Conservation (phyloP, 805 yeast genomes). For the Lachancea dasiensis region DNA sequence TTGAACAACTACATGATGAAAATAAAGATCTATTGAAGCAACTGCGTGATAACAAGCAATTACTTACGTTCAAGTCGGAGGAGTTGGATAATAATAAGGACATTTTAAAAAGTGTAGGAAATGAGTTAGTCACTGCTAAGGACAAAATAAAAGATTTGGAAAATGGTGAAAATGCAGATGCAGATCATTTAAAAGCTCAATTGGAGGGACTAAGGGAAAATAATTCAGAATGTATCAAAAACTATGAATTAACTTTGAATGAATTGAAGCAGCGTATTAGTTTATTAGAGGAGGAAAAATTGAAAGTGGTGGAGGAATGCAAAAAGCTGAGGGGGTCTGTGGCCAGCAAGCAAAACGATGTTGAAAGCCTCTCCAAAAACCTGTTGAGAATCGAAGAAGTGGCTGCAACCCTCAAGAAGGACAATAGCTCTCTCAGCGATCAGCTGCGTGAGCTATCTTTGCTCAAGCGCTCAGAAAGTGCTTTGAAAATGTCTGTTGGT, state of each 20-base stretch:
- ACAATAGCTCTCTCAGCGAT: slow-evolving; percentile 14
- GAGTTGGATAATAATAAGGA: slow-evolving; percentile 70
- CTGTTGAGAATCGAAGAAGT: slow-evolving; percentile 12
- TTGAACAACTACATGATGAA: slow-evolving; percentile 4
- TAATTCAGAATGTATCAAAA: slow-evolving; percentile 31
- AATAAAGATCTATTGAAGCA: slow-evolving; percentile 7
- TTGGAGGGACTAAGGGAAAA: slow-evolving; percentile 28
- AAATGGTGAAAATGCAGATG: slow-evolving; percentile 12
- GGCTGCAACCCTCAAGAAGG: slow-evolving; percentile 14
- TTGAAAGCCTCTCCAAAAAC: slow-evolving; percentile 15
- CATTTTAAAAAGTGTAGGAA: slow-evolving; percentile 70
- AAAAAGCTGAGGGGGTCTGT: slow-evolving; percentile 18
- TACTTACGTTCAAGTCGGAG: slow-evolving; percentile 41
- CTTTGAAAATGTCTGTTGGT: slow-evolving; percentile 19
- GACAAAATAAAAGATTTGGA: slow-evolving; percentile 43
- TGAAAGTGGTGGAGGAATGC: slow-evolving; percentile 18
- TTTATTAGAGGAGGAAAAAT: slow-evolving; percentile 7
- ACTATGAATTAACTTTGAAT: slow-evolving; percentile 9
- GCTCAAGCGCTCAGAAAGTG: slow-evolving; percentile 19
- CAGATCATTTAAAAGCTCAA: slow-evolving; percentile 23
- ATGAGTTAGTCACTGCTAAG: slow-evolving; percentile 67
- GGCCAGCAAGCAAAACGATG: slow-evolving; percentile 14
- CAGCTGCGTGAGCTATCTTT: slow-evolving; percentile 19
- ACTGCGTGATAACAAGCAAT: slow-evolving; percentile 20
- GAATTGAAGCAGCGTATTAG: slow-evolving; percentile 9